phyloP scores from a whole-genome alignment of 1,284 basidiomycete species.

The Microbotryum scabiosae region DNA sequence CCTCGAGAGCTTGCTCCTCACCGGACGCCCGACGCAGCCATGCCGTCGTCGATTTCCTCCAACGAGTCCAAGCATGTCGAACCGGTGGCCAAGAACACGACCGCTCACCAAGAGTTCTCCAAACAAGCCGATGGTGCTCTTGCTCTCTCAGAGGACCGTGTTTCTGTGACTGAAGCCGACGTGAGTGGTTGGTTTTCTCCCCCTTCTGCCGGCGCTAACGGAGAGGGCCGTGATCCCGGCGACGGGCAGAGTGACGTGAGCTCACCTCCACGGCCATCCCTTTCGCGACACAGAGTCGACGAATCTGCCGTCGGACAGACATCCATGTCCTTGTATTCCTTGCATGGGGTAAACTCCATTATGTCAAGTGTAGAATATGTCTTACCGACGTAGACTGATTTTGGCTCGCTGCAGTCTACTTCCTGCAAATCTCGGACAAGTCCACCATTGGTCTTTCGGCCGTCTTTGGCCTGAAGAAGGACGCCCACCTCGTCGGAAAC shows the following conservation, averaged over 20 bases:
- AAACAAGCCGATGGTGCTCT: background rate
- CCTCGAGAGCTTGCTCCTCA: too few relatives aligned
- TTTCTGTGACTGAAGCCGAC: background rate
- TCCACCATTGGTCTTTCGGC: constrained; percentile 7
- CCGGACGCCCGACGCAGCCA: too few relatives aligned
- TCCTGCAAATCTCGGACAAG: constrained; percentile 11
- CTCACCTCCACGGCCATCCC: too few relatives aligned
- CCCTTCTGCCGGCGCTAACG: too few relatives aligned
- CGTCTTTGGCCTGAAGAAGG: constrained; percentile 9
- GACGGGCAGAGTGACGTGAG: too few relatives aligned
- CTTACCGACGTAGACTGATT: too few relatives aligned
- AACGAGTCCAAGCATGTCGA: too few relatives aligned
- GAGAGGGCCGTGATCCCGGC: too few relatives aligned
- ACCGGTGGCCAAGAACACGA: too few relatives aligned
- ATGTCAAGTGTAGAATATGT: too few relatives aligned
- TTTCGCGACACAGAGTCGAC: background rate
- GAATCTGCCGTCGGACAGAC: constrained; percentile 1
- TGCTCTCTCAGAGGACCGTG: background rate
- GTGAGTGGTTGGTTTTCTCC: too few relatives aligned
- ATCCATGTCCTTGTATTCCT: background rate
- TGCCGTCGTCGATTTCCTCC: too few relatives aligned
- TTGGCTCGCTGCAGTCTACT: constrained; percentile 6
- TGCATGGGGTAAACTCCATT: background rate
- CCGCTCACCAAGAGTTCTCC: background rate
- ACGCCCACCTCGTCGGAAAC: constrained; percentile 5